A percentile compares a stretch with the other conserved stretches of the same genome.
phyloP scores from a whole-genome alignment of 768 basidiomycete species.

The Tricholoma furcatifolium region DNA sequence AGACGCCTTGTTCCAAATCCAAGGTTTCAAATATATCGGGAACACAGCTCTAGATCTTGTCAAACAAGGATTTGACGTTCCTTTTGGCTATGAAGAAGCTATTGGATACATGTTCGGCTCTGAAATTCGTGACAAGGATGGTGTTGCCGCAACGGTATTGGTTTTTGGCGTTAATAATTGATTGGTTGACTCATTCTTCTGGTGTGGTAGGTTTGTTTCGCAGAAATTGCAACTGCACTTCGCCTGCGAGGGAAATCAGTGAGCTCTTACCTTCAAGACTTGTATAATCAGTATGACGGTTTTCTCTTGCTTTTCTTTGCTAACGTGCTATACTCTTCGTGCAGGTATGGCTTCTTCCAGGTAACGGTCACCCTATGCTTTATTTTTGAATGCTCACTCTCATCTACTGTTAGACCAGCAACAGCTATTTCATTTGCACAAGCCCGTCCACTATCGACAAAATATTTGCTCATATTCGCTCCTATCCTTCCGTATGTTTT shows the following conservation, averaged over 20 bases:
- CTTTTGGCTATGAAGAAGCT: slow-evolving; percentile 89
- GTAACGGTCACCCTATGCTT: slow-evolving; percentile 30
- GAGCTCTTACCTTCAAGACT: slow-evolving; percentile 52
- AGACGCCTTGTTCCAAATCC: neutral
- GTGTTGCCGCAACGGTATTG: slow-evolving; percentile 74
- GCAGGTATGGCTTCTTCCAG: slow-evolving; percentile 78
- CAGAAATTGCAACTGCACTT: slow-evolving; percentile 59
- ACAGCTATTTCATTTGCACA: slow-evolving; percentile 80
- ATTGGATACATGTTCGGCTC: slow-evolving; percentile 89
- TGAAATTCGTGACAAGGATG: slow-evolving; percentile 84
- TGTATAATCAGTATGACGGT: slow-evolving; percentile 53
- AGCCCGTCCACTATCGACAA: slow-evolving; percentile 61
- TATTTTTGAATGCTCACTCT: neutral
- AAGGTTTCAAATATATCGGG: slow-evolving; percentile 90
- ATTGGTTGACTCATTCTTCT: neutral
- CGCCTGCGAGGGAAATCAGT: slow-evolving; percentile 52
- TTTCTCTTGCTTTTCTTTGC: neutral
- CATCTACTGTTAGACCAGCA: slow-evolving; percentile 55
- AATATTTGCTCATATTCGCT: slow-evolving; percentile 69
- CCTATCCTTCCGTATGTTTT: slow-evolving; percentile 40
- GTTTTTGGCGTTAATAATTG: neutral
- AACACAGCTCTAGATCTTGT: slow-evolving; percentile 73
- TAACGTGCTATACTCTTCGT: neutral
- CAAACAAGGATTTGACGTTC: slow-evolving; percentile 64
- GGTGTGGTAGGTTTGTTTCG: slow-evolving; percentile 56